Conservation (phyloP, 2,329 filamentous ascomycete species). For the Raffaelea albimanens region DNA sequence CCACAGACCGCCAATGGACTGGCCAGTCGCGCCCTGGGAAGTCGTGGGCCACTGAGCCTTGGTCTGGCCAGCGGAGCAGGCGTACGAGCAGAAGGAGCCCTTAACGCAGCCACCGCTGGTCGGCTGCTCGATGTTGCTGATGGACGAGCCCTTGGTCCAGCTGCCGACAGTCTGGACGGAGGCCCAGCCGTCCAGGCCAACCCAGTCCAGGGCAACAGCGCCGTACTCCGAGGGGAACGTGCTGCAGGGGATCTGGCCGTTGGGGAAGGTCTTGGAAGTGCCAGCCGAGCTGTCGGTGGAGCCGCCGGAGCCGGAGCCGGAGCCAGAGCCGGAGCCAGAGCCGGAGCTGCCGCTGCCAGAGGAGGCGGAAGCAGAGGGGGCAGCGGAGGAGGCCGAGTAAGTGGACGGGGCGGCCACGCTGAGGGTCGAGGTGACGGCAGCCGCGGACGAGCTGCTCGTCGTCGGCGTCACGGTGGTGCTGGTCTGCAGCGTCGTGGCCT, state of each 20-base stretch:
- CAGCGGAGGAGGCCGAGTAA: neutral
- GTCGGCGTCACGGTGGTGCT: constrained; percentile 18
- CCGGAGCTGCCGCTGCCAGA: neutral
- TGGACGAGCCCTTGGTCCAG: constrained; percentile 39
- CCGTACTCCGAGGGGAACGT: constrained; percentile 76
- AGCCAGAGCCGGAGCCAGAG: no score
- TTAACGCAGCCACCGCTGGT: constrained; percentile 50
- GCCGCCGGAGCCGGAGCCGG: neutral
- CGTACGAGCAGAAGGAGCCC: constrained; percentile 79
- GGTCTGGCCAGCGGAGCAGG: constrained; percentile 83
- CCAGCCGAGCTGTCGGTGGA: constrained; percentile 29
- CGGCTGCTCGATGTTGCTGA: constrained; percentile 57
- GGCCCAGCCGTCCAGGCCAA: constrained; percentile 65
- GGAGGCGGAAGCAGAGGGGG: neutral
- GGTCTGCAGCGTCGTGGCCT: constrained; percentile 6
- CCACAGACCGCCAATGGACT: constrained; percentile 81
- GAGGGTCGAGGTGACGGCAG: constrained; percentile 51
- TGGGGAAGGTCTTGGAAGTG: constrained; percentile 61
- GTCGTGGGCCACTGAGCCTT: constrained; percentile 78
- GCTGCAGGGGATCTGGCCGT: constrained; percentile 60
- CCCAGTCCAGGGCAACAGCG: constrained; percentile 59
- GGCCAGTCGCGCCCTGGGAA: constrained; percentile 65
- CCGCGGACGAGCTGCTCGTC: constrained; percentile 38
- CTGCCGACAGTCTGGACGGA: constrained; percentile 59
- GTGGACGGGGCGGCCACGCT: constrained; percentile 37